These are phyloP conservation scores for Porcisia deanei DNA, from an alignment of 208 protist genomes.

Conservation along the genomic window DNA sequence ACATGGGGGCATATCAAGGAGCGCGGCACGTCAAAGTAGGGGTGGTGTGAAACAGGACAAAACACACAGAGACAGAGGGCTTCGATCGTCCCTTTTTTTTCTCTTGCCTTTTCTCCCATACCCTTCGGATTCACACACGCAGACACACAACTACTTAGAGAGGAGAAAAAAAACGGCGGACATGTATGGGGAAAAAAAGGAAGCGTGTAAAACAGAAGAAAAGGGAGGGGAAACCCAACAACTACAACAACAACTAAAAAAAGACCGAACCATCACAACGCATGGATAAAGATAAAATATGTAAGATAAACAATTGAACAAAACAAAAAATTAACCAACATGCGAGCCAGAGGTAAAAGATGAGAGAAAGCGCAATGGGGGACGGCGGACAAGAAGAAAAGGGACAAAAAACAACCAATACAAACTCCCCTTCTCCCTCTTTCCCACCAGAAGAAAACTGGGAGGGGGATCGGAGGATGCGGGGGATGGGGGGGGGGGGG, in stretches of 20 bases:
- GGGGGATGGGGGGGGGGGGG: too few relatives aligned
- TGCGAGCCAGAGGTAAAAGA: neutral
- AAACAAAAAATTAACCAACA: conserved; percentile 3
- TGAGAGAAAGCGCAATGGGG: neutral
- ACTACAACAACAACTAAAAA: neutral
- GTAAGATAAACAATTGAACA: neutral
- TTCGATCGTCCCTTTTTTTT: neutral
- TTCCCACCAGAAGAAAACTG: too few relatives aligned
- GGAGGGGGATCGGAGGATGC: too few relatives aligned
- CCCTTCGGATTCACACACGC: neutral
- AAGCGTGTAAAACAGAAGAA: neutral
- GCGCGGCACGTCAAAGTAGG: neutral
- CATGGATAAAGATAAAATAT: neutral
- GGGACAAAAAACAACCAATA: neutral
- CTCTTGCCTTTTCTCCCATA: neutral
- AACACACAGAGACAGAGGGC: neutral
- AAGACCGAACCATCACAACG: conserved; percentile 2
- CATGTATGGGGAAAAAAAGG: neutral
- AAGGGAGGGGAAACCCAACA: neutral
- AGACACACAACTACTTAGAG: conserved; percentile 2
- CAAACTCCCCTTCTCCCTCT: too few relatives aligned
- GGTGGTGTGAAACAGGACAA: neutral
- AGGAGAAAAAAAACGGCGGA: neutral
- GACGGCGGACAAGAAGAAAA: neutral
- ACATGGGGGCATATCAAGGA: neutral